A percentile compares a stretch with the other conserved stretches of the same genome.
These are phyloP conservation scores for Bacidia gigantensis DNA, from an alignment of 495 filamentous ascomycete genomes.

Conservation along the genomic window DNA sequence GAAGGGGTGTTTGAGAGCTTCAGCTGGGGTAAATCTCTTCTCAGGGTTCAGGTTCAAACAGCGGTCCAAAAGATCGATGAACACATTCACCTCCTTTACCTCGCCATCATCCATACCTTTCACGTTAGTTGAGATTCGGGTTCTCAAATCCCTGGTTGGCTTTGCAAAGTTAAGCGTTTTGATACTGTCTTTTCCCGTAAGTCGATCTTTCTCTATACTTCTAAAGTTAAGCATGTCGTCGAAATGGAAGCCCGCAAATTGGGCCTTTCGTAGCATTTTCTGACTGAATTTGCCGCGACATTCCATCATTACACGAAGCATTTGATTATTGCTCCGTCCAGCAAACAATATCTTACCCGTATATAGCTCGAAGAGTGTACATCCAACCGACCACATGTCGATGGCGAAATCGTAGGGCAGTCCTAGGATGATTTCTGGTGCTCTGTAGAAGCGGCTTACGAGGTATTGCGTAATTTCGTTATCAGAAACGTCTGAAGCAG, in stretches of 20 bases:
- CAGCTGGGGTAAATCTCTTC: slow-evolving; percentile 71
- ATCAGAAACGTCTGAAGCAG: slow-evolving; percentile 77
- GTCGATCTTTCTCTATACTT: slow-evolving; percentile 71
- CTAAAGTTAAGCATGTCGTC: slow-evolving; percentile 77
- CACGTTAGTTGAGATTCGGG: slow-evolving; percentile 57
- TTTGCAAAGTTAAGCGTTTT: slow-evolving; percentile 61
- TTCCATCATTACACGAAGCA: slow-evolving; percentile 92
- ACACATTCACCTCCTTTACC: slow-evolving; percentile 61
- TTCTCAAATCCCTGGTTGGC: slow-evolving; percentile 68
- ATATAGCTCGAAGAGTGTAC: slow-evolving; percentile 91
- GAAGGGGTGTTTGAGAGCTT: slow-evolving; percentile 84
- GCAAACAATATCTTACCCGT: slow-evolving; percentile 96
- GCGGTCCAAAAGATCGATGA: slow-evolving; percentile 73
- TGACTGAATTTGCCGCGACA: slow-evolving; percentile 83
- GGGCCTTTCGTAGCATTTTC: slow-evolving; percentile 69
- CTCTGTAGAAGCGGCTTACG: slow-evolving; percentile 92
- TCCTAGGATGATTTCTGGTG: slow-evolving; percentile 89
- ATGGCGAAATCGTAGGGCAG: slow-evolving; percentile 87
- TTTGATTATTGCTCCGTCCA: slow-evolving; percentile 92
- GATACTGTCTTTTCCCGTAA: slow-evolving; percentile 64
- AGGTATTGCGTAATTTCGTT: slow-evolving; percentile 88
- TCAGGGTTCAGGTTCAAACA: slow-evolving; percentile 89
- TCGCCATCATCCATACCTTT: slow-evolving; percentile 62
- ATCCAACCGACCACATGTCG: slow-evolving; percentile 95
- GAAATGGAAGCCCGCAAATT: slow-evolving; percentile 64